A percentile compares a stretch with the other conserved stretches of the same genome.
Evolutionary conservation across 1,284 basidiomycete genomes (phyloP).

Genomic region (Agaricales sp.): DNA sequence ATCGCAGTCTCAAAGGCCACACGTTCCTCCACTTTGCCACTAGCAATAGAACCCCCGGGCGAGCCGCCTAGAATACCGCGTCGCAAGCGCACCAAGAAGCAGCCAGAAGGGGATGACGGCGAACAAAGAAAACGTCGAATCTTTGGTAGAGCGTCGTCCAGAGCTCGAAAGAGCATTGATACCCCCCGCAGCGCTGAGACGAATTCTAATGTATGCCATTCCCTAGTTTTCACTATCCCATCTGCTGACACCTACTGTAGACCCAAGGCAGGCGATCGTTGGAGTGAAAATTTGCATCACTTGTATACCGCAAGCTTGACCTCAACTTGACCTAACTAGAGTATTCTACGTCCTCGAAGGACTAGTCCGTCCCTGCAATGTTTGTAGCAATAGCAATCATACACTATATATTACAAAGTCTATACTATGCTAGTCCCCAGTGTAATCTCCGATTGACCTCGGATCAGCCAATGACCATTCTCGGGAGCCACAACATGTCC

Average conservation of each 20-base stretch:
- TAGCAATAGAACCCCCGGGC: not conserved
- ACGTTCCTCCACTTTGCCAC: constrained; percentile 1
- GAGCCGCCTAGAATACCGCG: not conserved
- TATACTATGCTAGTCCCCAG: too few relatives aligned
- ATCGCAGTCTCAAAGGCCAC: constrained; percentile 37
- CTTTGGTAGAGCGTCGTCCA: not conserved
- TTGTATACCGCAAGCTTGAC: too few relatives aligned
- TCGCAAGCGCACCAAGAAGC: not conserved
- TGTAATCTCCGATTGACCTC: too few relatives aligned
- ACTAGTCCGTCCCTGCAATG: too few relatives aligned
- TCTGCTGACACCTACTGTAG: not conserved
- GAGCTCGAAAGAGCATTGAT: not conserved
- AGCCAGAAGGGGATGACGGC: not conserved
- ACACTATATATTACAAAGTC: too few relatives aligned
- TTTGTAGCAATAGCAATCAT: too few relatives aligned
- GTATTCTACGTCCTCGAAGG: too few relatives aligned
- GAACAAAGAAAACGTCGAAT: not conserved
- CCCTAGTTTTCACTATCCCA: not conserved
- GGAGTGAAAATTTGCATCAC: too few relatives aligned
- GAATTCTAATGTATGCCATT: not conserved
- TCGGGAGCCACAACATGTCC: too few relatives aligned
- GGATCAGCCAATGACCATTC: too few relatives aligned
- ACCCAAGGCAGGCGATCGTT: not conserved
- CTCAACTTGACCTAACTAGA: too few relatives aligned
- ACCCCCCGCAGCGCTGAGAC: not conserved